Evolutionary conservation across 257 asterid genomes (phyloP), one percentile per base, ranked within the genome.

Genomic region (Coffea eugenioides): DNA sequence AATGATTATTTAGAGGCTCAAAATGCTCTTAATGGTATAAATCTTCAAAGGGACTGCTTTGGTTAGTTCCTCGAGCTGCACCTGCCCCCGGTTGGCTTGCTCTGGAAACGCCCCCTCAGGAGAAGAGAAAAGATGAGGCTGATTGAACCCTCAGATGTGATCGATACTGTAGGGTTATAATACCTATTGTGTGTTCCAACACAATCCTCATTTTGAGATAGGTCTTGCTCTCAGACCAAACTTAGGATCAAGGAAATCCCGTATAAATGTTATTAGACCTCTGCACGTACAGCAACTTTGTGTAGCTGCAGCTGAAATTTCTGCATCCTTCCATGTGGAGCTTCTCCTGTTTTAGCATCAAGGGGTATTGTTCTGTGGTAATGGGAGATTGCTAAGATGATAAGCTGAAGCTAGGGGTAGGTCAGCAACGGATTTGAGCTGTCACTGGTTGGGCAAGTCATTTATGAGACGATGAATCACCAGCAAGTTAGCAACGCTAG

Each of bases 1-100:
- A 79, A 59, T 86, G 84, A 85, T 39, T 41, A 5, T 41, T 13
- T 2, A 41, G 27, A 75, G 3, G 57, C 79, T 57, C 57, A 23
- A 59, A 23, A 27, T 74, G 67, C 21, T 10, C 12, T 43, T 15
- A 20, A 34, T 36, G 78, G 36, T 56, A 36, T 34, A 51, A 8
- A 27, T 25, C 10, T 64, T 14, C 15, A 51, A 27, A 73, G 27
- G 59, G 66, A 31, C 27, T 15, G 66, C 48, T 51, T 31, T 51
- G 48, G 43, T 39, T 2, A 73, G 48, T 51, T 51, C 77, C 31
- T 13, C 41, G 23, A 39, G 51, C 21, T 41, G 56, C 13, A 25
- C 66, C 13, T 73, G 34, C 34, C 34, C 46, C 45, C 21, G 67
- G 11, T 31, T 18, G 36, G 69, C 69, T 36, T 34, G 54, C 54